phyloP scores from a whole-genome alignment of 2,329 filamentous ascomycete species.

The Lojkania enalia region DNA sequence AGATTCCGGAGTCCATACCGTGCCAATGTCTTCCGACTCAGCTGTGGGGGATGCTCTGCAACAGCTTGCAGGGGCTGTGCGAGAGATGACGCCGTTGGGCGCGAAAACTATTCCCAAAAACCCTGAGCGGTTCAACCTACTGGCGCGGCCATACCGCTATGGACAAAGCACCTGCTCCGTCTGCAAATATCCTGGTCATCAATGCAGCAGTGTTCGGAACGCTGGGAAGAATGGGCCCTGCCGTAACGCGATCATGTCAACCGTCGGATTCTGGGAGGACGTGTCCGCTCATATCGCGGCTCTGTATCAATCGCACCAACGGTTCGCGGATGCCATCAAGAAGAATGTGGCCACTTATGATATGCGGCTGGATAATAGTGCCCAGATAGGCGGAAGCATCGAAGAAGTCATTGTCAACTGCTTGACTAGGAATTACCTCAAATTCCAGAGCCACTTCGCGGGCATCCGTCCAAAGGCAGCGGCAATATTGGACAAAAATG shows the following conservation, averaged over 20 bases:
- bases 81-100: slow-evolving; percentile 22
- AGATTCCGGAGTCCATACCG: too few species aligned
- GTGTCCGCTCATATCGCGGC: slow-evolving; percentile 9
- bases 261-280: slow-evolving; percentile 25
- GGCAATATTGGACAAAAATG: background rate
- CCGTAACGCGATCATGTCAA: slow-evolving; percentile 17
- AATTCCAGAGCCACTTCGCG: slow-evolving; percentile 19
- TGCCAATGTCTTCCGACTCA: too few species aligned
- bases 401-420: slow-evolving; percentile 22
- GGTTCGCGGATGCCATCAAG: slow-evolving; percentile 18
- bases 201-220: slow-evolving; percentile 13
- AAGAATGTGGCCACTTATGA: slow-evolving; percentile 18
- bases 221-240: slow-evolving; percentile 13
- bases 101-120: slow-evolving; percentile 14
- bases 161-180: slow-evolving; percentile 12
- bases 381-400: slow-evolving; percentile 12
- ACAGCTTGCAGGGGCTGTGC: too few species aligned
- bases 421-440: slow-evolving; percentile 22
- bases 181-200: slow-evolving; percentile 26
- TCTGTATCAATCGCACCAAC: slow-evolving; percentile 16
- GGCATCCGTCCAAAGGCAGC: slow-evolving; percentile 16
- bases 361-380: slow-evolving; percentile 19
- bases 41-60: too few species aligned
- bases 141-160: slow-evolving; percentile 17
- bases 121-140: slow-evolving; percentile 21